These are phyloP conservation scores for Globisporangium orthogonon DNA, from an alignment of 352 stramenopile genomes.

Conservation along the genomic window DNA sequence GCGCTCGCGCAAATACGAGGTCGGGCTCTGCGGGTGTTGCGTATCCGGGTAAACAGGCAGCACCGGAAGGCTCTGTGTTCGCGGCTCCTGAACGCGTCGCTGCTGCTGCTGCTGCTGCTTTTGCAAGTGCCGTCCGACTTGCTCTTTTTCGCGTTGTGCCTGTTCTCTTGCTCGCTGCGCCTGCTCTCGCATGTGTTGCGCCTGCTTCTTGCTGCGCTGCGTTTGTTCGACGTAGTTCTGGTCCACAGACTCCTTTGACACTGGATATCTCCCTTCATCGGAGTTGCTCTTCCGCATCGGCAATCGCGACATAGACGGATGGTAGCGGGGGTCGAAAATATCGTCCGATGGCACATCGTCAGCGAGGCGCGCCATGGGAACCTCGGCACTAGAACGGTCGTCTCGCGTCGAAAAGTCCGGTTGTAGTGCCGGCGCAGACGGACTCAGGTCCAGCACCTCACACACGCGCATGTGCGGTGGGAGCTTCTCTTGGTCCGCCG, in stretches of 20 bases:
- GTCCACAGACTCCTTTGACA: background rate
- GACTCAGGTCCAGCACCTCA: slow-evolving; percentile 36
- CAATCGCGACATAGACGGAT: background rate
- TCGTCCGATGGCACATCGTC: background rate
- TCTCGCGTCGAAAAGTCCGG: slow-evolving; percentile 10
- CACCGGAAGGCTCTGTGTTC: background rate
- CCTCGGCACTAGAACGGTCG: slow-evolving; percentile 3
- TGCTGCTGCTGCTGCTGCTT: background rate
- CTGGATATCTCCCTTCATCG: slow-evolving; percentile 11
- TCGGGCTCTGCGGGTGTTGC: slow-evolving; percentile 2
- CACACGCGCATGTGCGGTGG: slow-evolving; percentile 37
- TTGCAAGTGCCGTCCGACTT: background rate
- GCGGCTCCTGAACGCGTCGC: background rate
- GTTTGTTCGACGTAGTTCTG: background rate
- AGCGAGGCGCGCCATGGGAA: slow-evolving; percentile 4
- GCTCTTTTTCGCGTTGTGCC: background rate
- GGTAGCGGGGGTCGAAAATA: background rate
- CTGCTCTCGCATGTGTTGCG: background rate
- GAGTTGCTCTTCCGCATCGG: slow-evolving; percentile 11
- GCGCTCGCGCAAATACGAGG: slow-evolving; percentile 9
- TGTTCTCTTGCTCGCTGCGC: background rate
- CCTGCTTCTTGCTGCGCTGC: background rate
- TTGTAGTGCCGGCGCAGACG: slow-evolving; percentile 34
- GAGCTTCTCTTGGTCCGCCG: slow-evolving; percentile 21
- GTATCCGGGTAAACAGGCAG: background rate